Conservation (phyloP, 306 rosid species). For the Echinosophora koreensis region DNA sequence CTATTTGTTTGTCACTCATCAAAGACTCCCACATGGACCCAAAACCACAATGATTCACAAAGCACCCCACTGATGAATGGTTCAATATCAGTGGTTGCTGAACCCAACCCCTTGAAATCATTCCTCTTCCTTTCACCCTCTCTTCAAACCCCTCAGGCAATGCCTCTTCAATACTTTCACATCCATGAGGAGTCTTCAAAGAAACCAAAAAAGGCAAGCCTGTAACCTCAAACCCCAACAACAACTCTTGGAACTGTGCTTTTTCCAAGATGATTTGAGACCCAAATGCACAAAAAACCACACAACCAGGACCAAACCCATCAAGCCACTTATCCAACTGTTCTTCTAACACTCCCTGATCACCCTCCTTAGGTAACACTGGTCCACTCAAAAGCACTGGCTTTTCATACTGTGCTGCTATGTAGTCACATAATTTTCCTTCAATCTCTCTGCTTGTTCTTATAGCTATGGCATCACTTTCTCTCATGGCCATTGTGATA, state of each 20-base stretch:
- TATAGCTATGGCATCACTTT: conserved; percentile 57
- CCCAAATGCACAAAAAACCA: conserved; percentile 72
- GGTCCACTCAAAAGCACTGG: conserved; percentile 59
- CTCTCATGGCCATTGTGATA: conserved; percentile 23
- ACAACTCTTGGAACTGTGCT: conserved; percentile 61
- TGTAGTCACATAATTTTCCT: conserved; percentile 54
- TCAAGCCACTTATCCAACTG: conserved; percentile 51
- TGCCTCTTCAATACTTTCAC: conserved; percentile 55
- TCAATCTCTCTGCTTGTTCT: conserved; percentile 65
- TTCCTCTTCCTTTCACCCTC: conserved; percentile 59
- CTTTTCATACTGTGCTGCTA: conserved; percentile 46
- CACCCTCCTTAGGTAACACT: conserved; percentile 33
- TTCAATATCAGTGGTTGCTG: conserved; percentile 65
- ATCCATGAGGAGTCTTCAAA: conserved; percentile 59
- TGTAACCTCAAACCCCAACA: conserved; percentile 64
- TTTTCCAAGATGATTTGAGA: conserved; percentile 57
- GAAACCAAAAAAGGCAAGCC: conserved; percentile 61
- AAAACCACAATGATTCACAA: conserved; percentile 79
- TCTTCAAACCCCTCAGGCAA: conserved; percentile 66
- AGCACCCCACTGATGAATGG: conserved; percentile 63
- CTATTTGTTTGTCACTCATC: conserved; percentile 64
- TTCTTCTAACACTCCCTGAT: conserved; percentile 28
- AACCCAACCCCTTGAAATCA: conserved; percentile 67
- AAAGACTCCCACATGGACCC: conserved; percentile 82
- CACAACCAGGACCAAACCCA: conserved; percentile 41